Conservation (phyloP, 2,329 filamentous ascomycete species). For the Cephalotrichum gorgonifer region DNA sequence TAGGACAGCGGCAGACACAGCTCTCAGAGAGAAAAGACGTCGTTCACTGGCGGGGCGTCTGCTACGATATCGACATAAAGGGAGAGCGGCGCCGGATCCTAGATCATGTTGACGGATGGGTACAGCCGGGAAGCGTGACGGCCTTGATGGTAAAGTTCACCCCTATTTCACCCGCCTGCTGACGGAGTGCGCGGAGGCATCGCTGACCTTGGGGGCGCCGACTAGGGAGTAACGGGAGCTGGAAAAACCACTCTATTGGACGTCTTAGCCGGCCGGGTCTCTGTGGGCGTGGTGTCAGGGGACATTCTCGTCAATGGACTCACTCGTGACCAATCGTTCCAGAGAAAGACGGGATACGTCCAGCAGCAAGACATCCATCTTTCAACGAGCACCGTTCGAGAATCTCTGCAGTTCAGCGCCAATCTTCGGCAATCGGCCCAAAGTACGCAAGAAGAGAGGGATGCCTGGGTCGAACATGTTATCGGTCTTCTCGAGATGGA, state of each 20-base stretch:
- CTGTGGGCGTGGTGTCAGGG: constrained; percentile 80
- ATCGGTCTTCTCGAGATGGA: constrained; percentile 88
- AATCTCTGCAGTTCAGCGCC: constrained; percentile 79
- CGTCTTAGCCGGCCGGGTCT: constrained; percentile 73
- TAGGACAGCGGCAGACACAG: constrained; percentile 24
- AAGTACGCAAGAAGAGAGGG: constrained; percentile 64
- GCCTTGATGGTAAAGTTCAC: too few species aligned
- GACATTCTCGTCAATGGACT: constrained; percentile 62
- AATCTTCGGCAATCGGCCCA: constrained; percentile 72
- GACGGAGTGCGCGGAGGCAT: too few species aligned
- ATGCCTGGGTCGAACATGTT: constrained; percentile 81
- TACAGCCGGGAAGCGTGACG: constrained; percentile 83
- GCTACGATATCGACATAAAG: constrained; percentile 72
- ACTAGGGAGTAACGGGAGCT: constrained; percentile 79
- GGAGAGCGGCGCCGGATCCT: constrained; percentile 63
- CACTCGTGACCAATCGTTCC: constrained; percentile 70
- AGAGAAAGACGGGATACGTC: constrained; percentile 85
- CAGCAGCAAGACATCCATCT: constrained; percentile 90
- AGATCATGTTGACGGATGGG: constrained; percentile 83
- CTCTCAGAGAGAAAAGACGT: constrained; percentile 55
- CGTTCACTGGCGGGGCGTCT: constrained; percentile 80
- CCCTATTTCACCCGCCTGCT: too few species aligned
- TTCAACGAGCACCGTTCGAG: constrained; percentile 73
- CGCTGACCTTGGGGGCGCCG: too few species aligned
- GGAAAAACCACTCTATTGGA: constrained; percentile 89